Evolutionary conservation across 2,329 filamentous ascomycete genomes (phyloP).

Genomic region (Colletotrichum agaves): DNA sequence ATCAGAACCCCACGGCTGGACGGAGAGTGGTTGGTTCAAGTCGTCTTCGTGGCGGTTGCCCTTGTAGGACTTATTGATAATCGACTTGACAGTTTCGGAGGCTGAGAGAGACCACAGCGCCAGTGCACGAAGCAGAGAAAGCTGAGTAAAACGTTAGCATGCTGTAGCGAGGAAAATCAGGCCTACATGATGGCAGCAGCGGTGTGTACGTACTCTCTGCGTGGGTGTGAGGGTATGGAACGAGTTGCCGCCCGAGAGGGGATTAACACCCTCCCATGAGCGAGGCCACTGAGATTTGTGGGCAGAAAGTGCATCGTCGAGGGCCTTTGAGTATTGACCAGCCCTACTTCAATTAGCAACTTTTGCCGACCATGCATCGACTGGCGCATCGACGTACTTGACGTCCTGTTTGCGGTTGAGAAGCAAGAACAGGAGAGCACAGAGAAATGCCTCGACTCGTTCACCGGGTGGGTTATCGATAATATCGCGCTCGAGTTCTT

Average conservation of each 20-base stretch:
- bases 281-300: constrained; percentile 90
- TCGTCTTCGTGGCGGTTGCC: constrained; percentile 83
- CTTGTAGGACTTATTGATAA: constrained; percentile 91
- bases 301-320: constrained; percentile 90
- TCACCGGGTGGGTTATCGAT: constrained; percentile 82
- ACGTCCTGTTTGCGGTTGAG: constrained; percentile 98
- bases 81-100: constrained; percentile 82
- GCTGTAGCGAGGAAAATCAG: not conserved
- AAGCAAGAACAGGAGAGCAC: constrained; percentile 86
- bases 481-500: constrained; percentile 92
- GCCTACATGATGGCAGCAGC: not conserved
- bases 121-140: constrained; percentile 84
- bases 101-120: constrained; percentile 90
- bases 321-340: constrained; percentile 90
- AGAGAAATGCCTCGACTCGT: constrained; percentile 87
- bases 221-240: constrained; percentile 86
- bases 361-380: not conserved
- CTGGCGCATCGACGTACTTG: constrained; percentile 73
- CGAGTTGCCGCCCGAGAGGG: constrained; percentile 80
- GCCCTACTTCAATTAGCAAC: constrained; percentile 64
- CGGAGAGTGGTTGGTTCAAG: constrained; percentile 85
- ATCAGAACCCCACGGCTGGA: constrained; percentile 91
- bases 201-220: constrained; percentile 73
- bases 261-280: constrained; percentile 85
- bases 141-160: constrained; percentile 59